Evolutionary conservation across 2,329 filamentous ascomycete species (phyloP).

Genomic region (Nigrograna mackinnonii): DNA sequence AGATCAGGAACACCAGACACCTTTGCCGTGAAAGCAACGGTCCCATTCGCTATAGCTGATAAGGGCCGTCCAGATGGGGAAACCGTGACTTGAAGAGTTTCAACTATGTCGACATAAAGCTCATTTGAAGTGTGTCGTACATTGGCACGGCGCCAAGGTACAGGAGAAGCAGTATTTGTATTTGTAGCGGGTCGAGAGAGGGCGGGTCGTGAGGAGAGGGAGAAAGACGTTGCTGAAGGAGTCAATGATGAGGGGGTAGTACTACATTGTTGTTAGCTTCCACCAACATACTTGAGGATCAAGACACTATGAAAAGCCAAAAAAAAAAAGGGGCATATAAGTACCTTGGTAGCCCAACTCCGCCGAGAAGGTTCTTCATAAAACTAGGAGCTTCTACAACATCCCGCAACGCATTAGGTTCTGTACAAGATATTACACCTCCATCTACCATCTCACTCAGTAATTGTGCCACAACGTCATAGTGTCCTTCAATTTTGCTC

Average conservation of each 20-base stretch:
- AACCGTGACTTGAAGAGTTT: conserved; percentile 83
- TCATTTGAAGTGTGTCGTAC: conserved; percentile 97
- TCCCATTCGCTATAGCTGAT: conserved; percentile 85
- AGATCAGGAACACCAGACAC: conserved; percentile 94
- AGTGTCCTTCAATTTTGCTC: conserved; percentile 83
- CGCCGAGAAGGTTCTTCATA: conserved; percentile 85
- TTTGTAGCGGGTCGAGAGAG: conserved; percentile 16
- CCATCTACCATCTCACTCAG: conserved; percentile 96
- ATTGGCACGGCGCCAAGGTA: conserved; percentile 90
- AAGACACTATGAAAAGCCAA: too few species aligned
- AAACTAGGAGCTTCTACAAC: conserved; percentile 89
- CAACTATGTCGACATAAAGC: conserved; percentile 93
- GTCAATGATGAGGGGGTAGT: conserved; percentile 34
- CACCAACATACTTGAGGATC: too few species aligned
- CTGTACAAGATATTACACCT: conserved; percentile 85
- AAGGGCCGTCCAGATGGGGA: conserved; percentile 88
- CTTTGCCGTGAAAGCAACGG: conserved; percentile 92
- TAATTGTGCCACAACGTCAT: conserved; percentile 92
- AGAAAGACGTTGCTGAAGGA: conserved; percentile 30
- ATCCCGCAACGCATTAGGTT: conserved; percentile 89
- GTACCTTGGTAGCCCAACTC: conserved; percentile 80
- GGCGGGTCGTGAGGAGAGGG: conserved; percentile 23
- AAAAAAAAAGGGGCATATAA: not conserved
- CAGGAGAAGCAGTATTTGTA: conserved; percentile 48
- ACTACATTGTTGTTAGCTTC: conserved; percentile 7